Base-by-base conservation (phyloP, 768 basidiomycete genomes). In the Suillus americanus region DNA sequence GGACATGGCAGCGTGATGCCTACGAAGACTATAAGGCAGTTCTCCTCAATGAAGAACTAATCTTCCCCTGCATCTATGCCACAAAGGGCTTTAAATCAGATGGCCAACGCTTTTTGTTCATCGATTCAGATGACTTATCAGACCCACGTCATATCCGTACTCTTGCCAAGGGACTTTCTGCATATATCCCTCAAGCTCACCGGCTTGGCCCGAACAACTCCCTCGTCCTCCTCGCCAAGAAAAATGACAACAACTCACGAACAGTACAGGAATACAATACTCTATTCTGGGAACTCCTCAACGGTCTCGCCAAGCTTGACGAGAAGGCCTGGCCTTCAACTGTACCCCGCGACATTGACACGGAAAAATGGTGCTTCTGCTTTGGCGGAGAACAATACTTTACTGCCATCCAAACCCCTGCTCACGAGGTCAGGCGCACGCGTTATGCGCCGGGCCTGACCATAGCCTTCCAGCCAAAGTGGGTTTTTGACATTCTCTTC, bases 401-500 rank as follows among this genome's bases (percentile, higher is more conserved):
- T 46, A 64, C 66, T 1, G 69, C 65, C 3, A 67, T 70, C 18
- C 69, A 70, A 33, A 70, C 69, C 0, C 69, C 64, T 3, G 69
- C 66, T 3, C 69, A 70, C 56, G 66, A 68, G 59, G 67, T 70
- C 28, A 66, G 69, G 28, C 69, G 66, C 37, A 62, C 69, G 10
- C 69, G 69, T 41, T 66, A 64, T 18, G 61, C 69, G 28, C 63
- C 64, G 14, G 57, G 69, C 7, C 56, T 68, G 46, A 70, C 69
- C 30, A 64, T 70, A 14, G 69, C 67, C 18, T 70, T 70, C 66
- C 69, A 70, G 37, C 69, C 69, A 13, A 70, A 70, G 43, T 70
- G 69, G 69, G 70, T 66, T 45, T 70, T 70, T 38, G 69, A 70
- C 54, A 68, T 70, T 37, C 57, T 68, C 20, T 70, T 70, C 61